These are phyloP conservation scores for Torulaspora maleeae DNA, from an alignment of 805 yeast genomes.

Conservation along the genomic window DNA sequence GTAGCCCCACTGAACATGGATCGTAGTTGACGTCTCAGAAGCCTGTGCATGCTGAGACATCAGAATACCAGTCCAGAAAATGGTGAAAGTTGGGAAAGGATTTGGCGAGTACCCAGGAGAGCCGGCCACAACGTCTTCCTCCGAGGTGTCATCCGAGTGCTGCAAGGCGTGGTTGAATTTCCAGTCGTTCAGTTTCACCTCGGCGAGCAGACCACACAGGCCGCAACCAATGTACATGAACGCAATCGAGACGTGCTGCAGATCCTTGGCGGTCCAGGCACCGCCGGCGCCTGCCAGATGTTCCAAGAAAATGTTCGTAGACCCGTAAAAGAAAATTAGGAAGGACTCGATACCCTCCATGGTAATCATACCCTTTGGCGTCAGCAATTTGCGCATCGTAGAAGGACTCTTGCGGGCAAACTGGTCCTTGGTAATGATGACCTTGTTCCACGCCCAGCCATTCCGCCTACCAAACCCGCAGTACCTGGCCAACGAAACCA, in stretches of 20 bases:
- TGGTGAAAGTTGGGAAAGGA: constrained; percentile 89
- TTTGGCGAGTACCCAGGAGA: constrained; percentile 83
- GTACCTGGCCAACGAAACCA: constrained; percentile 78
- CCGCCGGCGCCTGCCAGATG: constrained; percentile 78
- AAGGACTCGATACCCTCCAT: constrained; percentile 84
- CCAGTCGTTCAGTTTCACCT: constrained; percentile 60
- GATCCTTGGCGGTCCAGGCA: constrained; percentile 81
- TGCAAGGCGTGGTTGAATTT: constrained; percentile 42
- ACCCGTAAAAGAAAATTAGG: constrained; percentile 81
- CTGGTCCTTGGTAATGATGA: constrained; percentile 20
- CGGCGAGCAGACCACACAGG: constrained; percentile 80
- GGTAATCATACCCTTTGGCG: constrained; percentile 50
- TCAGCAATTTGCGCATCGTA: constrained; percentile 24
- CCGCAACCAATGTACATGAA: constrained; percentile 91
- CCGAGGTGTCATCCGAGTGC: constrained; percentile 18
- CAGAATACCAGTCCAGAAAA: constrained; percentile 92
- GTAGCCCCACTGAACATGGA: constrained; percentile 92
- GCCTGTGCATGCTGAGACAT: constrained; percentile 96
- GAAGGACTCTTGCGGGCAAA: constrained; percentile 11
- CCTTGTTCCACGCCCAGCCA: constrained; percentile 91
- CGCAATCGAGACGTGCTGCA: constrained; percentile 88
- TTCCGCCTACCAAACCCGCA: constrained; percentile 69
- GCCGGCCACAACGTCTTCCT: constrained; percentile 33
- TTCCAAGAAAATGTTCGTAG: constrained; percentile 85
- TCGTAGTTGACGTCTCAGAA: constrained; percentile 64